Evolutionary conservation across 1,284 basidiomycete genomes (phyloP).

Genomic region (Ceraceosorus bombacis): DNA sequence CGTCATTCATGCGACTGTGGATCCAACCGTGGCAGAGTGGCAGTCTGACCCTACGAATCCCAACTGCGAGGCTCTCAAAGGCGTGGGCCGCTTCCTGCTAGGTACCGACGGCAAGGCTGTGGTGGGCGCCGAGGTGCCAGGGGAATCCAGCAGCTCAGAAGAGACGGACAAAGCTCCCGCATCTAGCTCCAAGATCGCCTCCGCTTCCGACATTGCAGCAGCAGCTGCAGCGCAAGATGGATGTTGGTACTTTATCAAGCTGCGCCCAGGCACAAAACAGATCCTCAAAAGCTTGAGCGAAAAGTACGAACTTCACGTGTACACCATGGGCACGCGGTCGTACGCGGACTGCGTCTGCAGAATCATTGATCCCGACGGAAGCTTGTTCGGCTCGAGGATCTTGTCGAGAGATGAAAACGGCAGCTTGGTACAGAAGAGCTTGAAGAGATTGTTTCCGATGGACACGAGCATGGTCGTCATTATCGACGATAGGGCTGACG

Average conservation of each 20-base stretch:
- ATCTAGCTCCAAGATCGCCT: not conserved
- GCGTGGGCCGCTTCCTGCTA: conserved; percentile 74
- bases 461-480: conserved; percentile 99
- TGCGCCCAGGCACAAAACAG: conserved; percentile 72
- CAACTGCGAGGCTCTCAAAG: conserved; percentile 77
- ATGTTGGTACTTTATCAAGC: conserved; percentile 92
- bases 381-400: conserved; percentile 76
- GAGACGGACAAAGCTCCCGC: conserved; percentile 12
- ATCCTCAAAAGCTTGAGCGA: conserved; percentile 67
- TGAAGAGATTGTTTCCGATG: conserved; percentile 77
- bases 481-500: conserved; percentile 94
- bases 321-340: conserved; percentile 96
- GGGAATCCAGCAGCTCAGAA: not conserved
- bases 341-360: conserved; percentile 93
- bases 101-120: conserved; percentile 65
- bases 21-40: conserved; percentile 97
- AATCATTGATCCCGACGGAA: conserved; percentile 80
- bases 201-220: conserved; percentile 12
- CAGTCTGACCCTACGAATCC: conserved; percentile 75
- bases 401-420: conserved; percentile 79
- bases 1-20: conserved; percentile 95
- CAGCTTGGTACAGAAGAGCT: conserved; percentile 77
- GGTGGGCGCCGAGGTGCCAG: conserved; percentile 14
- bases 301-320: conserved; percentile 96
- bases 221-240: conserved; percentile 49